Evolutionary conservation across 129 eudicot species (phyloP), one percentile per base, ranked within the genome.

Genomic region (Smallanthus sonchifolius): DNA sequence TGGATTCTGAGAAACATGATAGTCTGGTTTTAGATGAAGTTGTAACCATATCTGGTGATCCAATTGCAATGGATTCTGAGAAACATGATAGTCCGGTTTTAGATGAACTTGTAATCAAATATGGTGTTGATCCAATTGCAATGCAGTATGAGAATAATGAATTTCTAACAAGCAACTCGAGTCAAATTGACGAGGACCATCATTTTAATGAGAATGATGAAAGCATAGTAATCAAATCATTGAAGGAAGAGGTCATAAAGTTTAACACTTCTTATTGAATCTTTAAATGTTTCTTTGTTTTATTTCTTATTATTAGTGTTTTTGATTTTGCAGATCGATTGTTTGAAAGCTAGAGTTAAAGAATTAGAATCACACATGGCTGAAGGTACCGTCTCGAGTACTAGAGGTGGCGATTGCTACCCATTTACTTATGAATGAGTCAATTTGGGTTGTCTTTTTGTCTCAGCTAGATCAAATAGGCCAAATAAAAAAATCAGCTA

Each of bases 221-320:
- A 71, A 87, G 68, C 47, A 45, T 80, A 69, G 66, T 77, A 37
- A 80, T 93, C 56, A 75, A 66, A 38, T 84, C 82, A 2, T 80
- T 94, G 79, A 83, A 37, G 84, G 85, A 84, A 80, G 96, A 94
- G 97, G 97, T 94, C 30, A 40, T 73, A 30, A 73, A 47, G 49
- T 72, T 67, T 59, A 49, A 24, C 32, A 54, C 30, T 10, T 75
- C 77, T 62, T 6, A 5, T 61, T 34, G 19, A 32, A 2, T 19
- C 24, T 51, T 54, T 60, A 32, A 36, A 71, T 37, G 54, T 17
- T 65, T 78, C 39, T 68, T 65, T 55, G 49, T 43, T 63, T 64
- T 34, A 60, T 68, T 36, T 24, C 71, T 55, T 57, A 48, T 19
- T 48, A 66, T 2, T 38, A 24, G 19, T 42, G 63, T n/a, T 52